Conservation (phyloP, 768 basidiomycete genomes). For the Termitomyces sp. region DNA sequence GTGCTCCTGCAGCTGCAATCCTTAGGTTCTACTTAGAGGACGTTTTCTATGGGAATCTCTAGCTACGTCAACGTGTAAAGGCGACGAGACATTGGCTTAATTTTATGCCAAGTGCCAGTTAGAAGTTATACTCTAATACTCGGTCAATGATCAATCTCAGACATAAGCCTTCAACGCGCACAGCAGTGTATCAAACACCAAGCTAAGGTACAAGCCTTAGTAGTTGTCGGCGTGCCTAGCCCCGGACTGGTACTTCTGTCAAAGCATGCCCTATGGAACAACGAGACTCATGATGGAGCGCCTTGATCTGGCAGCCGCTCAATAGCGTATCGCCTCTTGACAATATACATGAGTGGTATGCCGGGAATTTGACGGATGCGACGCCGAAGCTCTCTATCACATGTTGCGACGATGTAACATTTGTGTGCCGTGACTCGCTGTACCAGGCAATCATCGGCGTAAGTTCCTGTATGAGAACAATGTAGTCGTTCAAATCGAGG, state of each 20-base stretch:
- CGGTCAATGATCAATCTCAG: not conserved
- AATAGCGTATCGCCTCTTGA: slow-evolving; percentile 87
- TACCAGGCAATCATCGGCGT: slow-evolving; percentile 98
- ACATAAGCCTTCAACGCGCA: not conserved
- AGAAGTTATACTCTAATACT: not conserved
- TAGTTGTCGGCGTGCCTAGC: not conserved
- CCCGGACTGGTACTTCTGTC: not conserved
- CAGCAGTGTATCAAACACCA: not conserved
- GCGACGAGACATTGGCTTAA: not conserved
- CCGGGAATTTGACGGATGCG: slow-evolving; percentile 92
- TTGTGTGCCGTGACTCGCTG: slow-evolving; percentile 94
- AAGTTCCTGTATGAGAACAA: slow-evolving; percentile 94
- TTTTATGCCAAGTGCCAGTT: not conserved
- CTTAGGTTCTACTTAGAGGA: too few relatives aligned
- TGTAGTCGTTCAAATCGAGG: slow-evolving; percentile 92
- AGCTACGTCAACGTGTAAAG: not conserved
- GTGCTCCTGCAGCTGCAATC: too few relatives aligned
- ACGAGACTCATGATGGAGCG: slow-evolving; percentile 52
- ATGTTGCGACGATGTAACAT: slow-evolving; percentile 97
- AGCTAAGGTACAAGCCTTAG: not conserved
- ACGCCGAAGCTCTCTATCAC: slow-evolving; percentile 90
- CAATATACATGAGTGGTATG: slow-evolving; percentile 97
- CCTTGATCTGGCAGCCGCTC: slow-evolving; percentile 95
- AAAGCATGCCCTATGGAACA: too few relatives aligned
- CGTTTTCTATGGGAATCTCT: not conserved